phyloP scores from a whole-genome alignment of 306 rosid species.

The Trifolium pratense region DNA sequence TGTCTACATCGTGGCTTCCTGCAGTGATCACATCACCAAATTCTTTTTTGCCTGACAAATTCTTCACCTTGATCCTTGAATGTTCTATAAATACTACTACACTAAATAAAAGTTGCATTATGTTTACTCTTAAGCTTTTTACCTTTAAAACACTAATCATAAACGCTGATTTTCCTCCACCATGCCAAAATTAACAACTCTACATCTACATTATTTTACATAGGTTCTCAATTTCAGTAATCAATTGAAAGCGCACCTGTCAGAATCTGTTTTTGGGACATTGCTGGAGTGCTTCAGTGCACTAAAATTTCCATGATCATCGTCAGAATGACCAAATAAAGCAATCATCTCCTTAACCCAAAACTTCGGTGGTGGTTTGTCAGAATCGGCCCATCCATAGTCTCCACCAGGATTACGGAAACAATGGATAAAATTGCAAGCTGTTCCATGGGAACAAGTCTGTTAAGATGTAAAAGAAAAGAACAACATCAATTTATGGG shows the following conservation, averaged over 20 bases:
- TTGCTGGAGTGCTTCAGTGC: conserved; percentile 47
- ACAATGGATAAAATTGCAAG: conserved; percentile 97
- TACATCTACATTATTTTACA: conserved; percentile 5
- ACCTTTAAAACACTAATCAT: conserved; percentile 2
- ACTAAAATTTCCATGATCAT: conserved; percentile 49
- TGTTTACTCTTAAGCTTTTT: conserved; percentile 5
- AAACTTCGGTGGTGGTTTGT: conserved; percentile 81
- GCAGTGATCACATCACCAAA: conserved; percentile 8
- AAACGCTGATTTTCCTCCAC: background rate
- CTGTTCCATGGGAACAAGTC: conserved; percentile 90
- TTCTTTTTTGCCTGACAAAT: background rate
- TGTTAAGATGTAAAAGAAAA: conserved; percentile 45
- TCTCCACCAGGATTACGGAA: conserved; percentile 93
- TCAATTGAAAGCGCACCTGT: conserved; percentile 56
- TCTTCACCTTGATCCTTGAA: conserved; percentile 24
- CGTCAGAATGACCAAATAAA: conserved; percentile 78
- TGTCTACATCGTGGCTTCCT: background rate
- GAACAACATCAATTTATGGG: conserved; percentile 26
- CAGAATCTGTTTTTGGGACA: conserved; percentile 48
- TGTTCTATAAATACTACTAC: conserved; percentile 10
- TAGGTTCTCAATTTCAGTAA: conserved; percentile 21
- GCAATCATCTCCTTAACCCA: conserved; percentile 80
- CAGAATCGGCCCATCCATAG: conserved; percentile 95
- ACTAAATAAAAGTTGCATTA: conserved; percentile 8
- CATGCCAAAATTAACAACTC: conserved; percentile 20